phyloP scores from a whole-genome alignment of 73 alveolate genomes.

The Symbiodinium natans region DNA sequence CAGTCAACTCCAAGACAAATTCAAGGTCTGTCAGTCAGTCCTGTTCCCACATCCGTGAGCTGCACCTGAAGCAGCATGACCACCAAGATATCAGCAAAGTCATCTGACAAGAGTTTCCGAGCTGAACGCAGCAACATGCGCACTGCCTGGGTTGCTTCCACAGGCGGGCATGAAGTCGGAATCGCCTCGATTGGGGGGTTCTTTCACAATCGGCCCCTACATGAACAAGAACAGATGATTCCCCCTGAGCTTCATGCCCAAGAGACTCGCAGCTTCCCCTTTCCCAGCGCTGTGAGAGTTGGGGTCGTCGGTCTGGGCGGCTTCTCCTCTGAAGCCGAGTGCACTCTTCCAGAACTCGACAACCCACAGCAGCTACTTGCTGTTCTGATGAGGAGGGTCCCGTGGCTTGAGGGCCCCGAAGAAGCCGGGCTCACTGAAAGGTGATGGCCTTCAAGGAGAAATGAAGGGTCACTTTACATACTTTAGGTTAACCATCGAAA shows the following conservation, averaged over 20 bases:
- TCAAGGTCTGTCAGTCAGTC: too few relatives aligned
- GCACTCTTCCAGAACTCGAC: neutral
- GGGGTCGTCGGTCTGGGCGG: constrained; percentile 88
- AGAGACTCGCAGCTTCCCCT: constrained; percentile 82
- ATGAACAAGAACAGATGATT: too few relatives aligned
- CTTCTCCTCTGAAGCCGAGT: constrained; percentile 44
- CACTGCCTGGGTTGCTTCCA: constrained; percentile 63
- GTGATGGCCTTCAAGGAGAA: constrained; percentile 68
- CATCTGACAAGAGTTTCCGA: too few relatives aligned
- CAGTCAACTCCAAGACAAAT: too few relatives aligned
- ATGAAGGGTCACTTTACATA: too few relatives aligned
- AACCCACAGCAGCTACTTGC: neutral
- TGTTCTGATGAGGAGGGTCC: neutral
- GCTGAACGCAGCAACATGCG: neutral
- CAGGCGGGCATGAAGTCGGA: constrained; percentile 57
- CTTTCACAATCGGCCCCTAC: too few relatives aligned
- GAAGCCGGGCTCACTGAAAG: constrained; percentile 67
- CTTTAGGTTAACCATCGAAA: too few relatives aligned
- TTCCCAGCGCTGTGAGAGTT: constrained; percentile 53
- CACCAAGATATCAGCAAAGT: too few relatives aligned
- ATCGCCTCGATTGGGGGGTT: too few relatives aligned
- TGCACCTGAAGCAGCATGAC: constrained; percentile 69
- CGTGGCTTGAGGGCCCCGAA: constrained; percentile 53
- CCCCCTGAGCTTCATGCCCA: constrained; percentile 35
- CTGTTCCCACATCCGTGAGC: constrained; percentile 89